phyloP scores from a whole-genome alignment of 2,329 filamentous ascomycete species.

The Fusarium sacchari region DNA sequence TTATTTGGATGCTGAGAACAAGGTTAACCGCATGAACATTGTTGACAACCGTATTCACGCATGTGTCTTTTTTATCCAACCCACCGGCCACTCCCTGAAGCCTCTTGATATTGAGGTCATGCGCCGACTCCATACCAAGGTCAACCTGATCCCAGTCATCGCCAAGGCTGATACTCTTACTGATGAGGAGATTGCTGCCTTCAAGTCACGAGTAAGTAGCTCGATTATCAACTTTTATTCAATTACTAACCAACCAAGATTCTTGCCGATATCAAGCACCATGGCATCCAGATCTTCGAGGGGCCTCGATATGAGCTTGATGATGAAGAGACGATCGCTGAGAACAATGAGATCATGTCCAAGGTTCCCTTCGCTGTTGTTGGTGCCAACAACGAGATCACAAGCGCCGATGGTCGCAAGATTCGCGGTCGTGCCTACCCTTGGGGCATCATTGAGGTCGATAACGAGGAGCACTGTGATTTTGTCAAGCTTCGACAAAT shows the following conservation, averaged over 20 bases:
- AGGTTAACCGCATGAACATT: conserved; percentile 99
- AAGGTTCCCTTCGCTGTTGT: conserved; percentile 99
- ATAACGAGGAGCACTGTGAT: conserved; percentile 99
- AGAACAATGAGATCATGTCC: conserved; percentile 99
- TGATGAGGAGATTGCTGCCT: conserved; percentile 91
- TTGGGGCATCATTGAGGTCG: conserved; percentile 98
- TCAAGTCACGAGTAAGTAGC: conserved; percentile 93
- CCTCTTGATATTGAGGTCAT: conserved; percentile 99
- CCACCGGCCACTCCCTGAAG: conserved; percentile 97
- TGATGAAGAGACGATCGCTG: conserved; percentile 98
- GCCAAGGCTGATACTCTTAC: conserved; percentile 98
- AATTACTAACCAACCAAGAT: conserved; percentile 68
- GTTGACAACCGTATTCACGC: conserved; percentile 99
- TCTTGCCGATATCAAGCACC: conserved; percentile 93
- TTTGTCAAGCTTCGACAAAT: conserved; percentile 99
- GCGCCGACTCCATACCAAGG: conserved; percentile 99
- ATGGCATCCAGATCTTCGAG: conserved; percentile 99
- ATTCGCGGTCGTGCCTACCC: conserved; percentile 96
- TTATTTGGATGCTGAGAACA: conserved; percentile 99
- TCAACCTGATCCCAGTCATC: conserved; percentile 99
- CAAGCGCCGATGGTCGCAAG: conserved; percentile 89
- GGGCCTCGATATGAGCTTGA: conserved; percentile 98
- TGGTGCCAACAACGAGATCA: conserved; percentile 94
- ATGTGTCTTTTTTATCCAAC: conserved; percentile 99
- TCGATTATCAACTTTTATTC: neutral